Percentiles rank a stretch among this genome's conserved stretches.
Conservation (phyloP, 2,329 filamentous ascomycete species). For the Cucurbitaria berberidis region DNA sequence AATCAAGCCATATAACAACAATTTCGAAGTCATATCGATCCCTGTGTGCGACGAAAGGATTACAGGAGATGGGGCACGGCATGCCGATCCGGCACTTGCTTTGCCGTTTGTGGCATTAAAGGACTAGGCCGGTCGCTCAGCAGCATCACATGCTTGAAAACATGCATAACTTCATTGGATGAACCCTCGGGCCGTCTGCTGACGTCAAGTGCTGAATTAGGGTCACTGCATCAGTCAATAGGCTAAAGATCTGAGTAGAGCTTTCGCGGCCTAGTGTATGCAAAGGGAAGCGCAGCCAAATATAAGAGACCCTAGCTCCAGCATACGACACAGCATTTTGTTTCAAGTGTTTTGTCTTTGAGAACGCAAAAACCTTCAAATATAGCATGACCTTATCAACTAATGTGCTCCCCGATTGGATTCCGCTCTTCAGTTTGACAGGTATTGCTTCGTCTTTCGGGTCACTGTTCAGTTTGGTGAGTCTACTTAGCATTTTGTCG, state of each 20-base stretch:
- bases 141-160: neutral
- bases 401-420: neutral
- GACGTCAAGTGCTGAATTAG: neutral
- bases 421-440: conserved; percentile 14
- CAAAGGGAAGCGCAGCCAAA: neutral
- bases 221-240: neutral
- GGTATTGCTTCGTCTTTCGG: conserved; percentile 17
- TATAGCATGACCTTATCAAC: neutral
- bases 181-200: neutral
- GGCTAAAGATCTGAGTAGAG: neutral
- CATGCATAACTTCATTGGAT: neutral
- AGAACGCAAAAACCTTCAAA: neutral
- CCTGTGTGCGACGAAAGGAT: too few species aligned
- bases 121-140: neutral
- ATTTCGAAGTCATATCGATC: neutral
- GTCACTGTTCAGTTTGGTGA: conserved; percentile 17
- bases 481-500: neutral
- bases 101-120: too few species aligned
- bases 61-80: neutral
- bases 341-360: neutral
- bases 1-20: neutral
- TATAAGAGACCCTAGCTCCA: neutral
- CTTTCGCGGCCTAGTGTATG: neutral
- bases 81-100: neutral
- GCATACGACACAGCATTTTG: neutral